Conservation (phyloP, 2,329 filamentous ascomycete genomes). For the Fusarium stilboides region DNA sequence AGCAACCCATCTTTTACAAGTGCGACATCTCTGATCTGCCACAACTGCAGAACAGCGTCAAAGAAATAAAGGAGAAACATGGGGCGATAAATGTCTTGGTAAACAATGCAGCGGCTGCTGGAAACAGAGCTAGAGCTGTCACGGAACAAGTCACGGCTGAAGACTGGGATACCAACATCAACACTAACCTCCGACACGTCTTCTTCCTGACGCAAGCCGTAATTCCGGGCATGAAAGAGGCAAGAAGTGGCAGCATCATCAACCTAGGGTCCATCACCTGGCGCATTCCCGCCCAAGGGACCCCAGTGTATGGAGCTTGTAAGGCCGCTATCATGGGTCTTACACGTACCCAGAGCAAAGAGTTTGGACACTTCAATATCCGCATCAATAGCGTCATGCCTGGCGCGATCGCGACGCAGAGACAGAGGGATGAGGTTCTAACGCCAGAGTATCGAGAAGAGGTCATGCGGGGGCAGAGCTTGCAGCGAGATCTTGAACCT, state of each 20-base stretch:
- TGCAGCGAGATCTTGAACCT: constrained; percentile 59
- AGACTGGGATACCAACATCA: constrained; percentile 61
- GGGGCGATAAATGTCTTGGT: constrained; percentile 79
- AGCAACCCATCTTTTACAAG: constrained; percentile 56
- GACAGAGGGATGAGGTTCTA: constrained; percentile 61
- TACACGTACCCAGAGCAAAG: constrained; percentile 68
- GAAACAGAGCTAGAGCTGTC: constrained; percentile 42
- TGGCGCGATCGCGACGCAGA: constrained; percentile 62
- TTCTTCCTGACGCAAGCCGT: constrained; percentile 82
- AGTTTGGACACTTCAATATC: constrained; percentile 65
- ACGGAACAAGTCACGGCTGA: constrained; percentile 58
- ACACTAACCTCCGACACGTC: constrained; percentile 61
- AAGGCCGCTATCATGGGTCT: constrained; percentile 71
- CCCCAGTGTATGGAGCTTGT: constrained; percentile 65
- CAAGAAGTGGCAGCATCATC: constrained; percentile 64
- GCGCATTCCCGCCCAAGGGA: constrained; percentile 59
- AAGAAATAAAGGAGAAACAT: constrained; percentile 50
- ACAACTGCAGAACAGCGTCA: constrained; percentile 53
- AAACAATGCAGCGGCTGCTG: constrained; percentile 80
- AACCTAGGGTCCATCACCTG: constrained; percentile 69
- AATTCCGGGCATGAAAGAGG: constrained; percentile 69
- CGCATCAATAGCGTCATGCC: constrained; percentile 67
- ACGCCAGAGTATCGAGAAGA: constrained; percentile 59
- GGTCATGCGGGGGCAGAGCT: constrained; percentile 58
- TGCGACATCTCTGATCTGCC: constrained; percentile 61